Conservation (phyloP, 2,329 filamentous ascomycete species). For the Aspergillus sp. region DNA sequence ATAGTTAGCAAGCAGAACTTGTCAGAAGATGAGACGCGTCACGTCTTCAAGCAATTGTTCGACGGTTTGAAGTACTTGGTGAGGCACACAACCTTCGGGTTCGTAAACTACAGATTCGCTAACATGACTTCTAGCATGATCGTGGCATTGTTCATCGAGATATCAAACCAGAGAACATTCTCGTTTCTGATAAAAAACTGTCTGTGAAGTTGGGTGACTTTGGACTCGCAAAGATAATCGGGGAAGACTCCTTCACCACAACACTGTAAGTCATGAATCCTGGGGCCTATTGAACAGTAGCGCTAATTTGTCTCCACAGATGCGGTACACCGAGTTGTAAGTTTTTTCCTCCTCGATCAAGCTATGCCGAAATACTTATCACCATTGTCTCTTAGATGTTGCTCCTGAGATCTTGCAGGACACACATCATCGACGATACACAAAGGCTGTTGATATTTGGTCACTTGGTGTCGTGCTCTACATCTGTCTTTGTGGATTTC, state of each 20-base stretch:
- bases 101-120: background rate
- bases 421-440: constrained; percentile 76
- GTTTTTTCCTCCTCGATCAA: constrained; percentile 16
- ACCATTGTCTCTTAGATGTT: constrained; percentile 52
- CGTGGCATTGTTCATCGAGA: constrained; percentile 96
- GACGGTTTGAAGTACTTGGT: constrained; percentile 93
- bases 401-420: constrained; percentile 91
- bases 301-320: constrained; percentile 28
- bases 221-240: constrained; percentile 95
- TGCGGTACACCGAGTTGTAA: constrained; percentile 87
- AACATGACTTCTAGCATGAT: constrained; percentile 61
- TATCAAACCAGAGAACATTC: constrained; percentile 95
- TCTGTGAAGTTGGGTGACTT: constrained; percentile 93
- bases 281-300: background rate
- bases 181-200: constrained; percentile 76
- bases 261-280: constrained; percentile 57
- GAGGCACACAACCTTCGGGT: constrained; percentile 29
- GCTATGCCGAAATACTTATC: constrained; percentile 1
- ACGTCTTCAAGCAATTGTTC: constrained; percentile 85
- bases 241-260: constrained; percentile 95
- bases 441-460: constrained; percentile 92
- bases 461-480: constrained; percentile 96
- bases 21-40: constrained; percentile 73
- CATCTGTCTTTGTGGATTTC: constrained; percentile 94
- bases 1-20: constrained; percentile 89